Conservation (phyloP, 2,329 filamentous ascomycete species). For the Botrytis sinoallii region DNA sequence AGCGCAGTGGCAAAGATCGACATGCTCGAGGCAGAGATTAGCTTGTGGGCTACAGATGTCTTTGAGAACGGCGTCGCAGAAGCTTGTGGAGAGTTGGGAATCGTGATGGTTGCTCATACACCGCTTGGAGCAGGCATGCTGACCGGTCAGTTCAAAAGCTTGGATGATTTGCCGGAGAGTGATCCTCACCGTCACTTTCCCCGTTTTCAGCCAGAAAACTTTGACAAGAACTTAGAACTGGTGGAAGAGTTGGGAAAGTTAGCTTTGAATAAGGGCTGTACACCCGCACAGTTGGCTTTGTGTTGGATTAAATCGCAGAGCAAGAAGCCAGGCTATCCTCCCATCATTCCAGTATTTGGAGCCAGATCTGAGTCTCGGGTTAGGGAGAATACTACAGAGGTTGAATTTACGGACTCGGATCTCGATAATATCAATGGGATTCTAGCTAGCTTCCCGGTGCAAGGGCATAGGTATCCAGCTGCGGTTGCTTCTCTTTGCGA, state of each 20-base stretch:
- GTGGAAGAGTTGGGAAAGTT: neutral
- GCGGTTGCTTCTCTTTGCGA: neutral
- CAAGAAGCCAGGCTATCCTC: neutral
- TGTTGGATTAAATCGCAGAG: neutral
- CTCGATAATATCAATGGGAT: slow-evolving; percentile 32
- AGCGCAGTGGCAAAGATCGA: neutral
- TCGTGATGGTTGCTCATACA: neutral
- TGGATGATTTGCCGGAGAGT: neutral
- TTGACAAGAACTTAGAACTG: neutral
- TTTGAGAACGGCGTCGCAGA: neutral
- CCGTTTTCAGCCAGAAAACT: neutral
- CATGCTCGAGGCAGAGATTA: neutral
- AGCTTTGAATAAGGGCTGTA: neutral
- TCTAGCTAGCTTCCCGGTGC: slow-evolving; percentile 16
- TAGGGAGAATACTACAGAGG: neutral
- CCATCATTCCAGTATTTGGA: neutral
- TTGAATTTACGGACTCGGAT: slow-evolving; percentile 32
- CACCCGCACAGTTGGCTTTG: neutral
- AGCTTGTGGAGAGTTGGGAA: neutral
- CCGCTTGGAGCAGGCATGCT: neutral
- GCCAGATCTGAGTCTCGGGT: neutral
- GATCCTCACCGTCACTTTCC: neutral
- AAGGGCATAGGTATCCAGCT: slow-evolving; percentile 9
- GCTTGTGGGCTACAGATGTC: neutral
- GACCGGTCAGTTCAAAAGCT: neutral